Percentiles rank a stretch among this genome's conserved stretches.
These are phyloP conservation scores for Penicillium palitans DNA, from an alignment of 2,329 filamentous ascomycete genomes.

Conservation along the genomic window DNA sequence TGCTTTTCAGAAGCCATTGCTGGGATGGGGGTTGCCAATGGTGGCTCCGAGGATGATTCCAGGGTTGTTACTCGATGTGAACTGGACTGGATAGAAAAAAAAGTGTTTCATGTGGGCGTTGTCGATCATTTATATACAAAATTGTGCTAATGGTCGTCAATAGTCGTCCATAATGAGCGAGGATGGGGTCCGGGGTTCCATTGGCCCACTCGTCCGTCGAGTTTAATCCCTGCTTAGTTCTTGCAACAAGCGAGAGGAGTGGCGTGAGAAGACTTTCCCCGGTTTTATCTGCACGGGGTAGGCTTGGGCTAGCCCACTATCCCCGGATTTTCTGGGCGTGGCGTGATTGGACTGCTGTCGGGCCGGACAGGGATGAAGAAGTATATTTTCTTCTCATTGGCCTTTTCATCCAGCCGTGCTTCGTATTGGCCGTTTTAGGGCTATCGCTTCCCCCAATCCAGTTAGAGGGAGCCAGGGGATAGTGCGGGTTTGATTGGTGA, in stretches of 20 bases:
- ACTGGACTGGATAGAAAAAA: neutral
- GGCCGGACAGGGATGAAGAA: neutral
- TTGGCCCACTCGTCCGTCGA: constrained; percentile 1
- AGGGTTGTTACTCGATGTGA: neutral
- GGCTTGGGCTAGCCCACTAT: neutral
- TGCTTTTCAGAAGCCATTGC: constrained; percentile 9
- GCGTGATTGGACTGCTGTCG: constrained; percentile 3
- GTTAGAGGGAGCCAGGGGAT: neutral
- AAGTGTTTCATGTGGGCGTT: neutral
- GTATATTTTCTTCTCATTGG: neutral
- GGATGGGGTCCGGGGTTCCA: neutral
- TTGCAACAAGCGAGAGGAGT: neutral
- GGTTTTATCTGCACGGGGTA: constrained; percentile 1
- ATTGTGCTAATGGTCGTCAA: neutral
- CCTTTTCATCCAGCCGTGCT: neutral
- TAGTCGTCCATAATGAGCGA: neutral
- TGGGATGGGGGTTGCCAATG: neutral
- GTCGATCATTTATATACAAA: neutral
- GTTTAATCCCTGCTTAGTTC: neutral
- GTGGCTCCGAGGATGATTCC: neutral
- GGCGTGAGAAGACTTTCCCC: constrained; percentile 4
- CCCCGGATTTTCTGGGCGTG: constrained; percentile 1
- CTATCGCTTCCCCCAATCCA: neutral
- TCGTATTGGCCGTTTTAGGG: neutral
- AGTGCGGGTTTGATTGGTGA: neutral